Evolutionary conservation across 78 protist genomes (phyloP), one percentile per base, ranked within the genome.

Genomic region (Capsaspora owczarzaki): DNA sequence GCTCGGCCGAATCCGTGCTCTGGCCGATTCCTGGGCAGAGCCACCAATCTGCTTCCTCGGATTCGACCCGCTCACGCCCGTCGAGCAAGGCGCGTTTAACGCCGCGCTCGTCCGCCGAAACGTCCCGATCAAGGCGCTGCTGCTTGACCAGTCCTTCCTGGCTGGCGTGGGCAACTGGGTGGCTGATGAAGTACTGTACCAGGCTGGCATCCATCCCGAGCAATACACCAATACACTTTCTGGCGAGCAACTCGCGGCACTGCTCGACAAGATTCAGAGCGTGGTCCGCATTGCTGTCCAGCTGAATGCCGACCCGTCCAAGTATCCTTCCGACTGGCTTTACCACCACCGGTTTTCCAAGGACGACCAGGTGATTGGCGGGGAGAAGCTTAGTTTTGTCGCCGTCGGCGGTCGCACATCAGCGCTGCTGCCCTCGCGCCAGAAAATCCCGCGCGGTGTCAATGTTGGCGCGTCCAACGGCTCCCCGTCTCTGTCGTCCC

Each of bases 161-260:
- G 81, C 81, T 19, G 81, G 81, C 61, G 29, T 77, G 22, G 81
- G 81, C 16, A 77, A 77, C 69, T 77, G 81, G 81, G 27, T 77
- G 12, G 81, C 81, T 16, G 81, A 77, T 53, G 81, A 75, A 60
- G 79, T 75, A 16, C 63, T 76, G 40, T 76, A 76, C 80, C 80
- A 76, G 12, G 49, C 61, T 16, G 29, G 22, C 70, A 43, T 76
- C 31, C 80, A 76, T 63, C 80, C 80, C 38, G 61, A 76, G 38
- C 16, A 12, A 35, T 27, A 14, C 63, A 29, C 80, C 29, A 29
- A 16, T 22, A 25, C 70, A 43, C 80, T 76, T 27, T 23, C 40
- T 33, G 80, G 44, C 35, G 61, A 76, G 61, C 80, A 76, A 20
- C 19, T 43, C 31, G 37, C 27, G 80, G 42, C 80, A 8, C 25